Conservation (phyloP, 352 stramenopile genomes). For the Elongisporangium prolatum region DNA sequence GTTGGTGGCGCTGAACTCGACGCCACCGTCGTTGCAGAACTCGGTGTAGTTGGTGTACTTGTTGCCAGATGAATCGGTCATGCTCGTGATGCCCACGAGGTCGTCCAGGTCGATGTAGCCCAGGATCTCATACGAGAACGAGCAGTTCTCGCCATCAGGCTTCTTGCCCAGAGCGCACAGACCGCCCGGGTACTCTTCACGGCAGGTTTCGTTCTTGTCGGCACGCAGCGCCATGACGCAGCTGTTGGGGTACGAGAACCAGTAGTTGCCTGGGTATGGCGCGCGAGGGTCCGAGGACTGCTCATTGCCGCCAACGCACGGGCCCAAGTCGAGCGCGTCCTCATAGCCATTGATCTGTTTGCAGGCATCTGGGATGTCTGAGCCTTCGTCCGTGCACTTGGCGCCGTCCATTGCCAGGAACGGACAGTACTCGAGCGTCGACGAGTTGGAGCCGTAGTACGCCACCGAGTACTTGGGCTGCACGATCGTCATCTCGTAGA, state of each 20-base stretch:
- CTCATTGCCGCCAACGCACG: slow-evolving; percentile 39
- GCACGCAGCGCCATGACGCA: slow-evolving; percentile 37
- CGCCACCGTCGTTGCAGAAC: slow-evolving; percentile 39
- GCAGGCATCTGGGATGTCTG: slow-evolving; percentile 28
- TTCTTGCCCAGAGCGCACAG: slow-evolving; percentile 35
- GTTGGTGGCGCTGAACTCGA: slow-evolving; percentile 50
- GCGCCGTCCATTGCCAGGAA: slow-evolving; percentile 63
- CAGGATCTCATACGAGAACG: slow-evolving; percentile 57
- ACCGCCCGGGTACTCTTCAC: slow-evolving; percentile 27
- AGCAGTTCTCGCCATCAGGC: slow-evolving; percentile 46
- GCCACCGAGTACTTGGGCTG: slow-evolving; percentile 44
- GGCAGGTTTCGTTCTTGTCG: slow-evolving; percentile 44
- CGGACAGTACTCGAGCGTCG: slow-evolving; percentile 35
- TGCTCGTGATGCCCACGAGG: slow-evolving; percentile 51
- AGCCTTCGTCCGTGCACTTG: slow-evolving; percentile 41
- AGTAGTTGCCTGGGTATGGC: slow-evolving; percentile 62
- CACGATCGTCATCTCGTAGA: slow-evolving; percentile 67
- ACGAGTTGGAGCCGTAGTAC: slow-evolving; percentile 33
- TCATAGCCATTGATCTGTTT: slow-evolving; percentile 46
- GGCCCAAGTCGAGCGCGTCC: slow-evolving; percentile 35
- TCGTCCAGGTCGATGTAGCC: slow-evolving; percentile 55
- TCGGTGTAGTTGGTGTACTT: slow-evolving; percentile 30
- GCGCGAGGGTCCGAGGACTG: slow-evolving; percentile 38
- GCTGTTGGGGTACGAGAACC: slow-evolving; percentile 66
- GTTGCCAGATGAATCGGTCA: slow-evolving; percentile 17